phyloP scores from a whole-genome alignment of 495 filamentous ascomycete genomes.

The Neurospora sp. region DNA sequence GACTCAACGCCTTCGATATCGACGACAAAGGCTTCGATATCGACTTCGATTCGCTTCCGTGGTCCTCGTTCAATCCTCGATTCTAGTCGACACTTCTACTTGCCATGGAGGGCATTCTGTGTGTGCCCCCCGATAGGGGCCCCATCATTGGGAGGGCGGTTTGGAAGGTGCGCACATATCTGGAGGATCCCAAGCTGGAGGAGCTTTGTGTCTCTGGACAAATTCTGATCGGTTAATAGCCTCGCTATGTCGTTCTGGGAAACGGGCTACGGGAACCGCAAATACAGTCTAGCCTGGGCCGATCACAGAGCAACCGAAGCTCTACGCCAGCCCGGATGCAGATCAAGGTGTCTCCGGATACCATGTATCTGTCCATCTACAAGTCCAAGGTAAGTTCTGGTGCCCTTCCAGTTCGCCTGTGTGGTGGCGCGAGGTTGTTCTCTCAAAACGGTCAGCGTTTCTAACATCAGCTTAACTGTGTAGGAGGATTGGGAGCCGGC shows the following conservation, averaged over 20 bases:
- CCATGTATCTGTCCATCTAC: slow-evolving; percentile 43
- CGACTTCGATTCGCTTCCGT: slow-evolving; percentile 3
- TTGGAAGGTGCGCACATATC: slow-evolving; percentile 41
- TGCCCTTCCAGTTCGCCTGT: slow-evolving; percentile 10
- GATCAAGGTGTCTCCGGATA: slow-evolving; percentile 20
- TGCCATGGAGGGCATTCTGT: slow-evolving; percentile 45
- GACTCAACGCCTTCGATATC: slow-evolving; percentile 10
- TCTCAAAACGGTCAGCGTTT: neutral
- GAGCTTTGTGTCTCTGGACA: neutral
- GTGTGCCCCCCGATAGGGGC: slow-evolving; percentile 45
- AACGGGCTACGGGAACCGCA: slow-evolving; percentile 14
- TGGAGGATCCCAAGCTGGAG: neutral
- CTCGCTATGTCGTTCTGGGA: slow-evolving; percentile 39
- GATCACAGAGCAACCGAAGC: slow-evolving; percentile 17
- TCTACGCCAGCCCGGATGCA: slow-evolving; percentile 20
- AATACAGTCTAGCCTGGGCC: slow-evolving; percentile 8
- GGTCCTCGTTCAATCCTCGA: neutral
- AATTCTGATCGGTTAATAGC: slow-evolving; percentile 18
- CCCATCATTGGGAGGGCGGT: slow-evolving; percentile 44
- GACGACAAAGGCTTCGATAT: slow-evolving; percentile 1
- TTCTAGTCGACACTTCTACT: neutral
- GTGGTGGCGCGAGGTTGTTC: neutral
- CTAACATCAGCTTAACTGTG: neutral
- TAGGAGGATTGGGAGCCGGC: slow-evolving; percentile 42
- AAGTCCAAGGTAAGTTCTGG: slow-evolving; percentile 38